Conservation (phyloP, 768 basidiomycete genomes). For the Phaeolepiota aurea region DNA sequence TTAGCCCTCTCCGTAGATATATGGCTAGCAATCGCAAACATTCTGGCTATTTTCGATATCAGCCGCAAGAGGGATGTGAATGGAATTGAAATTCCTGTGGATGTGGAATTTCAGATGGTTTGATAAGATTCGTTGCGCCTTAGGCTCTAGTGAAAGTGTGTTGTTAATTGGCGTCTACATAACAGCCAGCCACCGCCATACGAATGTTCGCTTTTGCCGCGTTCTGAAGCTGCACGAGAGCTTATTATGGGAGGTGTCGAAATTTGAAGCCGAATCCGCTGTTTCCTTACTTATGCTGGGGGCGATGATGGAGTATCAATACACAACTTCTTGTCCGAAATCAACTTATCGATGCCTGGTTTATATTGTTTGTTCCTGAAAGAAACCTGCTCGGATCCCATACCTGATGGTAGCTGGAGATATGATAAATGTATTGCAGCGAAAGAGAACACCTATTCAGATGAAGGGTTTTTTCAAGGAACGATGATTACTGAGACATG, state of each 20-base stretch:
- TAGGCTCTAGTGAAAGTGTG: neutral
- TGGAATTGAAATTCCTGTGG: conserved; percentile 7
- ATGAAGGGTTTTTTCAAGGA: too few relatives aligned
- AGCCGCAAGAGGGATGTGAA: conserved; percentile 7
- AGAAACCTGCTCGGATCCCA: too few relatives aligned
- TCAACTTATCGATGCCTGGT: too few relatives aligned
- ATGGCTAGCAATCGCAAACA: conserved; percentile 12
- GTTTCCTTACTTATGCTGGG: too few relatives aligned
- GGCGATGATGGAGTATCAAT: too few relatives aligned
- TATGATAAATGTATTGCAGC: too few relatives aligned
- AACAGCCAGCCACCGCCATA: neutral
- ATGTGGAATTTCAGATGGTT: conserved; percentile 5
- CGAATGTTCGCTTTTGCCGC: neutral
- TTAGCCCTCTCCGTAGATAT: neutral
- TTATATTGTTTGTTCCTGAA: too few relatives aligned
- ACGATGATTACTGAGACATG: too few relatives aligned
- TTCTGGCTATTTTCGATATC: conserved; percentile 13
- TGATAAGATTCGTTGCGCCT: conserved; percentile 5
- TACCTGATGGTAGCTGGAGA: too few relatives aligned
- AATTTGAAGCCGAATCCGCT: too few relatives aligned
- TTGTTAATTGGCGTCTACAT: neutral
- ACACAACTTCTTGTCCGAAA: too few relatives aligned
- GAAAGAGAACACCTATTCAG: too few relatives aligned
- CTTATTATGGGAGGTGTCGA: neutral
- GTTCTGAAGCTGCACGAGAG: neutral